A percentile compares a stretch with the other conserved stretches of the same genome.
Evolutionary conservation across 306 rosid genomes (phyloP).

Genomic region (Arachis hypogaea): DNA sequence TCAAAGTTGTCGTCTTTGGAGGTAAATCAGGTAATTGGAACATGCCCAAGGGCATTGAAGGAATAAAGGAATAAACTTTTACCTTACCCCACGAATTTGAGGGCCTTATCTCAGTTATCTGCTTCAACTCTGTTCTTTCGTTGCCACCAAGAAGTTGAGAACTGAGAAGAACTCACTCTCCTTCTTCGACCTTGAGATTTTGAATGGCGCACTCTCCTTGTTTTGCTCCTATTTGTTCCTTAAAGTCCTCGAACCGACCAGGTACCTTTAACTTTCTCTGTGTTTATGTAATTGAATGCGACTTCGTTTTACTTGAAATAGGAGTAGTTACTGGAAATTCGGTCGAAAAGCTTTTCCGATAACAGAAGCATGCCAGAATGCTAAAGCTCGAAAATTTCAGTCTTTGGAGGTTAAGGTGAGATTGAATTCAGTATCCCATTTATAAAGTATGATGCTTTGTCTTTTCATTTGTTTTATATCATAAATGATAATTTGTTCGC

Average conservation of each 20-base stretch:
- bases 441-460: constrained; percentile 1
- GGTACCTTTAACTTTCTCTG: constrained; percentile 46
- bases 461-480: background rate
- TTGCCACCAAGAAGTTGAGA: constrained; percentile 23
- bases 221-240: constrained; percentile 62
- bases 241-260: constrained; percentile 65
- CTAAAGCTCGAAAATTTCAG: constrained; percentile 61
- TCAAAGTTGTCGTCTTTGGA: background rate
- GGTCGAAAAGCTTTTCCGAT: constrained; percentile 57
- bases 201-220: constrained; percentile 66
- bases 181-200: constrained; percentile 18
- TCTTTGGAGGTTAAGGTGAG: constrained; percentile 81
- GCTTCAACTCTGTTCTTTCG: background rate
- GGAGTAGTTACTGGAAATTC: constrained; percentile 54
- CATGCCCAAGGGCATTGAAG: constrained; percentile 43
- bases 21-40: background rate
- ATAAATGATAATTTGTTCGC: background rate
- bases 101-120: constrained; percentile 43
- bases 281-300: constrained; percentile 24
- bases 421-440: constrained; percentile 24
- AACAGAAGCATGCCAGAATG: constrained; percentile 55
- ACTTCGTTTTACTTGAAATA: constrained; percentile 31
- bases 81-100: constrained; percentile 27
- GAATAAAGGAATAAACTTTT: constrained; percentile 24
- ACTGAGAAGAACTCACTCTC: constrained; percentile 30